These are phyloP conservation scores for Fusarium subglutinans DNA, from an alignment of 2,329 filamentous ascomycete genomes.

Conservation along the genomic window DNA sequence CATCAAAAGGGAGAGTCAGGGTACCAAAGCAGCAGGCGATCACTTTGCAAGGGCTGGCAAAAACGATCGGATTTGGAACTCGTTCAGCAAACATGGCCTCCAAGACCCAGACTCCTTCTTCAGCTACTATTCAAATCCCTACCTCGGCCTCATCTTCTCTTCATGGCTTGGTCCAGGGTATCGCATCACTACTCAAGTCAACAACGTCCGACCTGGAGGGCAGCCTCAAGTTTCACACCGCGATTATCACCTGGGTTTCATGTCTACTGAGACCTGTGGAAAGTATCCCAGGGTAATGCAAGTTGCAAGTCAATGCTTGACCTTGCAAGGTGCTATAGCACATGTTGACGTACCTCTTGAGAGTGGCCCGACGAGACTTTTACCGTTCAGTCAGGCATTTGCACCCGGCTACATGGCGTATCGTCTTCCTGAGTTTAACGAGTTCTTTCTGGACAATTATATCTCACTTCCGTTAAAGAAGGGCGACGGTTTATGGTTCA, in stretches of 20 bases:
- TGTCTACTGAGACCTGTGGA: conserved; percentile 57
- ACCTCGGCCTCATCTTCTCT: conserved; percentile 60
- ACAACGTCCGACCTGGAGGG: conserved; percentile 68
- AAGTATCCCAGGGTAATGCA: conserved; percentile 63
- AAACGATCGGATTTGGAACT: conserved; percentile 73
- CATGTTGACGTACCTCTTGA: conserved; percentile 68
- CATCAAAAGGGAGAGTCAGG: conserved; percentile 55
- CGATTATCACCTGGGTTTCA: conserved; percentile 73
- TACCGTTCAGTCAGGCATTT: conserved; percentile 69
- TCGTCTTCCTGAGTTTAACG: conserved; percentile 60
- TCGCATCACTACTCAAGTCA: conserved; percentile 69
- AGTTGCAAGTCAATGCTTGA: conserved; percentile 64
- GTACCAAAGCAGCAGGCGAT: conserved; percentile 58
- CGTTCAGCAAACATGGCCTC: conserved; percentile 68
- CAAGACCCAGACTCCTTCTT: conserved; percentile 62
- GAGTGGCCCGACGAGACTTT: conserved; percentile 67
- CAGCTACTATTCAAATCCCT: conserved; percentile 68
- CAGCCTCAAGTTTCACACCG: conserved; percentile 66
- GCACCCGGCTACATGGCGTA: conserved; percentile 68
- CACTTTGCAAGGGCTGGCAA: conserved; percentile 66
- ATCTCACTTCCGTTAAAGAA: conserved; percentile 61
- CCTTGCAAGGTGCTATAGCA: conserved; percentile 70
- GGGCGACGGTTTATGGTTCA: conserved; percentile 72
- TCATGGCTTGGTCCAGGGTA: conserved; percentile 70
- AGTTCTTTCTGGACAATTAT: conserved; percentile 63